Evolutionary conservation across 1,139 yeast genomes (phyloP).

Genomic region (Tardiomyces digboiensis): DNA sequence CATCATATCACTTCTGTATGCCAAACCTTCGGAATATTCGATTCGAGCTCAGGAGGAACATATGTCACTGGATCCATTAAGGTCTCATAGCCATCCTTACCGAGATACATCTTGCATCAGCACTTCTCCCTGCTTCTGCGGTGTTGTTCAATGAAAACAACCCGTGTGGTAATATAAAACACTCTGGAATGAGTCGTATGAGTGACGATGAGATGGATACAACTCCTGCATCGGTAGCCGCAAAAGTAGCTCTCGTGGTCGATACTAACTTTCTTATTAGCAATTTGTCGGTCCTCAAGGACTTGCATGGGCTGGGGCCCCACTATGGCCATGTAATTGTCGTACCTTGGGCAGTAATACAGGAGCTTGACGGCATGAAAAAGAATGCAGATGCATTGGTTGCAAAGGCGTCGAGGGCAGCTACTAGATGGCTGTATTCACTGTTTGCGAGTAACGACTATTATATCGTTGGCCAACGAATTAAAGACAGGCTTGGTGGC

Average conservation of each 20-base stretch:
- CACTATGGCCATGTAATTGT: conserved; percentile 42
- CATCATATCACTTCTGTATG: too few relatives aligned
- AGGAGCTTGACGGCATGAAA: conserved; percentile 76
- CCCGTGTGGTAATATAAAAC: too few relatives aligned
- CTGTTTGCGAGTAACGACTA: conserved; percentile 43
- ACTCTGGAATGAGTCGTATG: too few relatives aligned
- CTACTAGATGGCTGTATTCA: conserved; percentile 71
- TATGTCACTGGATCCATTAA: too few relatives aligned
- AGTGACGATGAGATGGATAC: too few relatives aligned
- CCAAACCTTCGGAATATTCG: too few relatives aligned
- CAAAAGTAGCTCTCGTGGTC: conserved; percentile 35
- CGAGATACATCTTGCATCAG: too few relatives aligned
- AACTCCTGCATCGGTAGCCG: background rate
- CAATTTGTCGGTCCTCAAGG: conserved; percentile 48
- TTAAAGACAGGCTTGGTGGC: conserved; percentile 33
- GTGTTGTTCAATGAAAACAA: too few relatives aligned
- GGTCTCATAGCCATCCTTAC: too few relatives aligned
- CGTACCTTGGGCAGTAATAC: conserved; percentile 59
- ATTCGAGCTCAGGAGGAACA: too few relatives aligned
- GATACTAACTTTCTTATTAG: conserved; percentile 74
- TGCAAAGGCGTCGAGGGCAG: conserved; percentile 48
- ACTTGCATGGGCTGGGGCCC: conserved; percentile 32
- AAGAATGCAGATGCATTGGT: conserved; percentile 11
- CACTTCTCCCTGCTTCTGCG: too few relatives aligned
- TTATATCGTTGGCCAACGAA: conserved; percentile 54